Percentiles rank a stretch among this genome's conserved stretches.
These are phyloP conservation scores for Arabidopsis thaliana DNA, from an alignment of 345 rosid genomes.

Conservation along the genomic window DNA sequence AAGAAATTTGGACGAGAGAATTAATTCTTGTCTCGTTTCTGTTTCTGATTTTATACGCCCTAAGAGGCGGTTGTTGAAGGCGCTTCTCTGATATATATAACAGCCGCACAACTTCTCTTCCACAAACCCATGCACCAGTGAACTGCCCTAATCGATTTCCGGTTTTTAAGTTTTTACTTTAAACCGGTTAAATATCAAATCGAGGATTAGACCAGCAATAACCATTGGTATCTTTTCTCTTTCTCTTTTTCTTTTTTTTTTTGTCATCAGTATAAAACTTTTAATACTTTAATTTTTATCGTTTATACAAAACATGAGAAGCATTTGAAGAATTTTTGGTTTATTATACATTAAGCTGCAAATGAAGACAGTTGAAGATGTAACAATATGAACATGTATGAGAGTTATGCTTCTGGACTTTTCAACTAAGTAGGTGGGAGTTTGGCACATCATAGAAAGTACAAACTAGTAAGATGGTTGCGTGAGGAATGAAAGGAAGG, in stretches of 20 bases:
- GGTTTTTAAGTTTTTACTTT: background rate
- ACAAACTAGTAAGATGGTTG: slow-evolving; percentile 40
- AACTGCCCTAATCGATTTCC: slow-evolving; percentile 64
- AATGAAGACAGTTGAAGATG: background rate
- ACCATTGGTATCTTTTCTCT: background rate
- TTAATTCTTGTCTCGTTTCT: slow-evolving; percentile 68
- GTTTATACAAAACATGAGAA: background rate
- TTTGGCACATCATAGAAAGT: slow-evolving; percentile 8
- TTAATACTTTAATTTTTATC: too few relatives aligned
- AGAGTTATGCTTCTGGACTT: background rate
- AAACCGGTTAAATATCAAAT: slow-evolving; percentile 16
- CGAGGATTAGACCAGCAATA: background rate
- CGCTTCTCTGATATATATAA: slow-evolving; percentile 53
- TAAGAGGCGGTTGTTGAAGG: slow-evolving; percentile 24
- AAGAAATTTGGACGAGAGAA: slow-evolving; percentile 46
- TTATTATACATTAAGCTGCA: background rate
- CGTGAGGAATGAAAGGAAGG: slow-evolving; percentile 40
- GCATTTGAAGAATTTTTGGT: background rate
- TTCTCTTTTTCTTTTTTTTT: background rate
- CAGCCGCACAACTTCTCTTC: slow-evolving; percentile 37
- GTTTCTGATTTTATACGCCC: slow-evolving; percentile 45
- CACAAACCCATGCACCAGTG: slow-evolving; percentile 39
- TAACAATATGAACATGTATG: background rate
- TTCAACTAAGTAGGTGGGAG: background rate
- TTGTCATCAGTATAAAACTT: too few relatives aligned